Evolutionary conservation across 768 basidiomycete species (phyloP), one percentile per base, ranked within the genome.

Genomic region (Hygrophorus pudorinus): DNA sequence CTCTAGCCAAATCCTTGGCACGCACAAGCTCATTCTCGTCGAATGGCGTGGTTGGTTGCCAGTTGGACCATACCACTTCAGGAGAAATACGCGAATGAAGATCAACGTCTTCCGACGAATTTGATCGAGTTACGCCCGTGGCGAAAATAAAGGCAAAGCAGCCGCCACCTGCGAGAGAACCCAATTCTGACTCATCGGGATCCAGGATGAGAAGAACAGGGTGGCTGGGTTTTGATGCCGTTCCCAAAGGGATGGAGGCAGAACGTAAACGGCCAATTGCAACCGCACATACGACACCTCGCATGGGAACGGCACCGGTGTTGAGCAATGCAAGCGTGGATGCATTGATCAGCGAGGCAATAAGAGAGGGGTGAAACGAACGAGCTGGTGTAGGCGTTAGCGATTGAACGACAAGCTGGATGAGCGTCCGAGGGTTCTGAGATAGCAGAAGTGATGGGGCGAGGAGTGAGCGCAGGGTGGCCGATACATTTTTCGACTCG

Each of bases 381-480:
- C 53, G 58, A 10, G 53, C 53, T 4, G 47, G 49, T 8, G 60
- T 43, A 0, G 59, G 54, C 21, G 53, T 58, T 1, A 87, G 65
- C 2, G 73, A 67, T 59, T 91, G 88, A 0, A 84, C 68, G 1
- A 86, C 81, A n/a, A 91, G 67, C 51, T 89, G 87, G 2, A 89
- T 65, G 8, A 87, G 69, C 2, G 83, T 78, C 11, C 88, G 67
- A 6, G 88, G 89, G 46, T 81, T 72, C 38, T 75, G 72, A 3
- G 71, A 65, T 38, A 89, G 73, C n/a, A 87, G 62, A 31, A 87
- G 64, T 0, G 75, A 67, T 4, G 83, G 81, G 11, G 74, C 61
- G 20, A 91, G 59, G 10, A 78, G 65, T 4, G 73, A 61, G 14
- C 75, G 72, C 42, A 91, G 67, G 1, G 65, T 65, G 5, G 71